Percentiles rank a stretch among this genome's conserved stretches.
phyloP scores from a whole-genome alignment of 257 asterid species.

The Ilex asprella region DNA sequence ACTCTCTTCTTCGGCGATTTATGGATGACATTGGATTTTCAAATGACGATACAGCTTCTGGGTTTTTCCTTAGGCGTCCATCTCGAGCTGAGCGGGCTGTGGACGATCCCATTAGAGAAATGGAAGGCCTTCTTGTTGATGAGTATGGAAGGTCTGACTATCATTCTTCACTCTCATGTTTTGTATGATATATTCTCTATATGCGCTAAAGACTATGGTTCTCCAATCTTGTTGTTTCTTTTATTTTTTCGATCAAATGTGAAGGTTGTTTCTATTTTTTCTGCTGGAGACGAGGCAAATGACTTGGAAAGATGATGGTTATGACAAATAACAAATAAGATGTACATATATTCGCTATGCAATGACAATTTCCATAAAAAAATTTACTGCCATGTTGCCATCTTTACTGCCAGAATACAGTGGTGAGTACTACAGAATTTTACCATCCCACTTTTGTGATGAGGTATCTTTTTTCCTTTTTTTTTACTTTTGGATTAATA shows the following conservation, averaged over 20 bases:
- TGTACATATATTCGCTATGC: no score
- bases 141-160: conserved; percentile 83
- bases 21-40: conserved; percentile 56
- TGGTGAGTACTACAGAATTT: no score
- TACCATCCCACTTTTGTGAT: no score
- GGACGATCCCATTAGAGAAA: conserved; percentile 95
- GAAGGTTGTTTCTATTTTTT: neutral
- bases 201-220: neutral
- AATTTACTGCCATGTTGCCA: neutral
- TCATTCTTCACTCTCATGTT: conserved; percentile 4
- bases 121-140: conserved; percentile 96
- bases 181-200: neutral
- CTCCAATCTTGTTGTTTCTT: no score
- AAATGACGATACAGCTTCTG: conserved; percentile 63
- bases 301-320: no score
- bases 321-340: no score
- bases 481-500: no score
- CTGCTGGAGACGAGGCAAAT: no score
- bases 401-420: neutral
- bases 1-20: conserved; percentile 64
- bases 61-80: conserved; percentile 69
- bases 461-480: no score
- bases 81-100: conserved; percentile 88
- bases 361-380: no score
- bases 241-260: neutral